Conservation (phyloP, 2,329 filamentous ascomycete genomes). For the Alternaria gaisen region DNA sequence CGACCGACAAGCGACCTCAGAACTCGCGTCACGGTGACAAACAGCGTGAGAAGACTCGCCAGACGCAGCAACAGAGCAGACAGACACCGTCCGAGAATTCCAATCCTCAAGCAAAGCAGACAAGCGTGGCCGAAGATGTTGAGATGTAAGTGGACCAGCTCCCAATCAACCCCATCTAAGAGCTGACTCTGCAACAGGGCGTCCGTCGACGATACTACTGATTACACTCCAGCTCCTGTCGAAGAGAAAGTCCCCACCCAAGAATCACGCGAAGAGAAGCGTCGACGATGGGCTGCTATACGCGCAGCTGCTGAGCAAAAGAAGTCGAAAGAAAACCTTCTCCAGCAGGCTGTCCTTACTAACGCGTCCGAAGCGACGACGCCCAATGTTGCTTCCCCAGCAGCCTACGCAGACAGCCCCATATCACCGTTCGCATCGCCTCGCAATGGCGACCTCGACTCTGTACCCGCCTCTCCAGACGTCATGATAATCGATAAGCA, state of each 20-base stretch:
- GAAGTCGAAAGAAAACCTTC: constrained; percentile 66
- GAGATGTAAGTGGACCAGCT: constrained; percentile 26
- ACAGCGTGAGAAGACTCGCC: constrained; percentile 8
- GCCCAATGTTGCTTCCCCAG: constrained; percentile 57
- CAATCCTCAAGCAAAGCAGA: constrained; percentile 1
- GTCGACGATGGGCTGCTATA: constrained; percentile 45
- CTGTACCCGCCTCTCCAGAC: constrained; percentile 51
- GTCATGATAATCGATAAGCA: constrained; percentile 54
- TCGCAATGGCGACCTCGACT: constrained; percentile 47
- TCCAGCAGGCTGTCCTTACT: constrained; percentile 75
- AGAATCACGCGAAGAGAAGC: constrained; percentile 47
- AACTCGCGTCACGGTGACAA: constrained; percentile 11
- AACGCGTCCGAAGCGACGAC: constrained; percentile 67
- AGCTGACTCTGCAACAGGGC: constrained; percentile 28
- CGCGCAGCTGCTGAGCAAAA: constrained; percentile 53
- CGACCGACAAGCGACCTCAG: constrained; percentile 14
- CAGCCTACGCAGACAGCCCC: constrained; percentile 43
- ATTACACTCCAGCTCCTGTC: constrained; percentile 25
- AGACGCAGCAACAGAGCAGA: constrained; percentile 15
- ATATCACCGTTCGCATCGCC: constrained; percentile 50
- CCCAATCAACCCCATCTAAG: not conserved
- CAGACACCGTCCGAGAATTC: constrained; percentile 13
- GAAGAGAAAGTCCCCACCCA: constrained; percentile 40
- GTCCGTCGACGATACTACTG: constrained; percentile 27
- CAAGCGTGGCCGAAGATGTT: constrained; percentile 23